Evolutionary conservation across 768 basidiomycete species (phyloP), one percentile per base, ranked within the genome.

Genomic region (Naematelia encephala): DNA sequence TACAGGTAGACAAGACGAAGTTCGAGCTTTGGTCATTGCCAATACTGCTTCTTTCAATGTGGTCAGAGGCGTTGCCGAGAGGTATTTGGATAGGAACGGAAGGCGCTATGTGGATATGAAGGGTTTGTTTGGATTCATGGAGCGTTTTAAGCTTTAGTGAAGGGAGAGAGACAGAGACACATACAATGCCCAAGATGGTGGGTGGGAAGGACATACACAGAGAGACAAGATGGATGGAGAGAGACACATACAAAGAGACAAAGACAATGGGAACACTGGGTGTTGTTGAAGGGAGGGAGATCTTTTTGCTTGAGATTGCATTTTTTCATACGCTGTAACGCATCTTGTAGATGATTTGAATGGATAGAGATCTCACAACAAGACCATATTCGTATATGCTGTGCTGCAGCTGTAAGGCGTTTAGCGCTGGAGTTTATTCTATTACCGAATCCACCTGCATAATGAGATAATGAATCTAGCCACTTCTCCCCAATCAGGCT

Each of bases 41-140:
- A 88, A 93, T 69, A 55, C 65, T 4, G 72, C 60, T 0, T 80
- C 86, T 21, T 79, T 97, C 21, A 60, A 74, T 1, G 70, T 73
- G 4, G 82, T 97, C 78, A 75, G 76, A 0, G 74, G 68, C 0
- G 84, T 85, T 16, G 86, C 89, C 0, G 81, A 89, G 57, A 86
- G 84, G 70, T 90, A 96, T 72, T 81, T 97, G n/a, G 82, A 89
- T 61, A 84, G 86, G 72, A 91, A 87, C 76, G 93, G 90, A 34
- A 82, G 93, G 63, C 83, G 90, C 58, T 98, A 90, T 87, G 90
- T 99, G 16, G 85, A 90, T 66, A 82, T 99, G 66, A 80, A 81
- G 34, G 70, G 80, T 3, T 79, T 99, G 53, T 98, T 99, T 78
- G 85, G 88, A 27, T 87, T 85, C 71, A 87, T 93, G 85, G 72